Base-by-base conservation (phyloP, 1,284 basidiomycete species). In the Farysia itapuensis region DNA sequence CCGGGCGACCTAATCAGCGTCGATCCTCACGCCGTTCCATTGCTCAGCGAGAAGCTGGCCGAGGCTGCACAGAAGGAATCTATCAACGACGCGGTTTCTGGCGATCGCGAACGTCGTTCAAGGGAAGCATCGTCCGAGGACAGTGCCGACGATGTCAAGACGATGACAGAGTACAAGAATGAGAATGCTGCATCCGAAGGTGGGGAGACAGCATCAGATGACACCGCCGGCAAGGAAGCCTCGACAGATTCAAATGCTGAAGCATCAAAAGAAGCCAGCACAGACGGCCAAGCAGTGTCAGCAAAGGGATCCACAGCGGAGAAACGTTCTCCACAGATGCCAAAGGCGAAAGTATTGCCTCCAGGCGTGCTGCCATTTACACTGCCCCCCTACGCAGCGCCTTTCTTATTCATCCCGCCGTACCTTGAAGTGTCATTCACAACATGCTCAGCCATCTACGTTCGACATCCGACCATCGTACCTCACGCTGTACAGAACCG, bases 1-100 rank as follows among this genome's bases (percentile, higher is more conserved):
- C 93, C 93, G 1, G 93, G 94, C 18, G 95, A 99, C 78, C 85
- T 98, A 82, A 84, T 97, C 48, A 85, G 89, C 13, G 88, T 98
- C 26, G 83, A 94, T 61, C 91, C 93, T 0, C 75, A 78, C 12
- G 85, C 86, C 5, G 89, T 98, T 28, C 83, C 85, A 11, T 88
- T 95, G 80, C 64, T 75, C 3, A 56, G 57, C 43, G 29, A 58
- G 22, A 58, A 68, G 24, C 42, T 74, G 6, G 64, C 53, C 9
- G 63, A 63, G 30, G 52, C 51, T 38, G 67, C 67, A 2, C 45
- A 56, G 25, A 14, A 39, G 32, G 50, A 56, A 22, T 41, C 41
- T 7, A 32, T 53, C 26, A 58, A 56, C 35, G 51, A 49, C 23
- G 36, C 56, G 19, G 57, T 60, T 22, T 42, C 46, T n/a, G 70